Conservation (phyloP, 805 yeast species). For the Starmerella geochares region DNA sequence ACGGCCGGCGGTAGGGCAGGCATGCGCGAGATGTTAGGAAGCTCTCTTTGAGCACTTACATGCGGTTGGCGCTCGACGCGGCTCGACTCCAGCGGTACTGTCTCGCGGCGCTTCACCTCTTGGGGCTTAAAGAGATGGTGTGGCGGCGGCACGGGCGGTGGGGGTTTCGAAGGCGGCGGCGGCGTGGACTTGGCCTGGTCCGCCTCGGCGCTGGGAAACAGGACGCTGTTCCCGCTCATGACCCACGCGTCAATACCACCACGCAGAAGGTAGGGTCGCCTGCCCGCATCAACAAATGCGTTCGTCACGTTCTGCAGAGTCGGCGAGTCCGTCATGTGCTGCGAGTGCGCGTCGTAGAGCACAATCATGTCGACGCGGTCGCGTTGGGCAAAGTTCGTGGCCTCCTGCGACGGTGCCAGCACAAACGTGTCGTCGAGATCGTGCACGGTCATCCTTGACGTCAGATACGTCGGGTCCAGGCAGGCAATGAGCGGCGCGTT, state of each 20-base stretch:
- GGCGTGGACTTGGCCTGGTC: conserved; percentile 10
- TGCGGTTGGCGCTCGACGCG: neutral
- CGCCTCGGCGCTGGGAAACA: neutral
- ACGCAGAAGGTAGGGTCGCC: conserved; percentile 37
- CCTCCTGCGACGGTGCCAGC: conserved; percentile 48
- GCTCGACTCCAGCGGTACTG: neutral
- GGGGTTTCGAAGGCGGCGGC: conserved; percentile 7
- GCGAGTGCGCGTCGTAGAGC: conserved; percentile 44
- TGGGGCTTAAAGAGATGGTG: neutral
- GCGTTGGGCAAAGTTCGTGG: conserved; percentile 43
- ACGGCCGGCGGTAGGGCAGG: conserved; percentile 1
- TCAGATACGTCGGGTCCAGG: conserved; percentile 60
- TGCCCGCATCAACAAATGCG: conserved; percentile 34
- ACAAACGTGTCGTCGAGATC: conserved; percentile 58
- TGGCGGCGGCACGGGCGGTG: conserved; percentile 13
- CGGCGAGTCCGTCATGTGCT: conserved; percentile 11
- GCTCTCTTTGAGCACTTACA: neutral
- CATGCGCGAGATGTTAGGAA: neutral
- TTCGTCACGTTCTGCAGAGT: conserved; percentile 35
- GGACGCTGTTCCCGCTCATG: neutral
- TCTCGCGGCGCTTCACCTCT: neutral
- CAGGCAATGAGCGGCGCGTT: conserved; percentile 50
- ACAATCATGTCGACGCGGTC: conserved; percentile 52
- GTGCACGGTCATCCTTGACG: conserved; percentile 43
- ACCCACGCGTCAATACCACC: conserved; percentile 50